Conservation (phyloP, 2,329 filamentous ascomycete genomes). For the Aspergillus fructus region DNA sequence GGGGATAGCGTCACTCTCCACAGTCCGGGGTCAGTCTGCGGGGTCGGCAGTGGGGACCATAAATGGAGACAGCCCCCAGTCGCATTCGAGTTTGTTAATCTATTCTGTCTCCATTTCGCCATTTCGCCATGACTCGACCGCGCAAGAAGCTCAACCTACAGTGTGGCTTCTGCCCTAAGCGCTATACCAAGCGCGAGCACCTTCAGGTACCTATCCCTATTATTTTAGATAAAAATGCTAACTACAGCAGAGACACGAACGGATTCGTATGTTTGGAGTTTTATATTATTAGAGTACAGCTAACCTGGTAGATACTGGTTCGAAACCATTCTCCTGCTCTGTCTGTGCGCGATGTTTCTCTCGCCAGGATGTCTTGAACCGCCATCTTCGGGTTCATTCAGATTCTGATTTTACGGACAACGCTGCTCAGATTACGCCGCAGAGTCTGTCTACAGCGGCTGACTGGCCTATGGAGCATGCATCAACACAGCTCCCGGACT, state of each 20-base stretch:
- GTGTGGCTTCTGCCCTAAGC: constrained; percentile 7
- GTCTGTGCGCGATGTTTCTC: constrained; percentile 2
- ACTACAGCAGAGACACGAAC: not conserved
- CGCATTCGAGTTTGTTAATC: no score
- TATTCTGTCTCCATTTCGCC: not conserved
- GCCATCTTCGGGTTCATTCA: not conserved
- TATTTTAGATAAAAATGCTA: not conserved
- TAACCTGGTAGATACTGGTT: not conserved
- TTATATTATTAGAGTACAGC: not conserved
- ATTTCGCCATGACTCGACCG: constrained; percentile 4
- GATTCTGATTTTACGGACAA: no score
- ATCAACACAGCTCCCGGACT: not conserved
- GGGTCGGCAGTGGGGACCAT: constrained; percentile 2
- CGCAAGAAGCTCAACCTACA: constrained; percentile 4
- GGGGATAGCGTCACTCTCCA: not conserved
- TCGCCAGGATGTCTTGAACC: constrained; percentile 5
- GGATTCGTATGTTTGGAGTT: not conserved
- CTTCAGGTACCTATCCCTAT: not conserved
- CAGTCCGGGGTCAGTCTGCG: not conserved
- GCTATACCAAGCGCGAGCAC: constrained; percentile 14
- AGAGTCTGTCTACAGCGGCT: not conserved
- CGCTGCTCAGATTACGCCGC: not conserved
- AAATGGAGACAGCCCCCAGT: not conserved
- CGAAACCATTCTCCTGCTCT: not conserved
- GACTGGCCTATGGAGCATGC: not conserved